Percentiles rank a stretch among this genome's conserved stretches.
These are phyloP conservation scores for Byssochlamys sp. DNA, from an alignment of 2,329 filamentous ascomycete genomes.

Conservation along the genomic window DNA sequence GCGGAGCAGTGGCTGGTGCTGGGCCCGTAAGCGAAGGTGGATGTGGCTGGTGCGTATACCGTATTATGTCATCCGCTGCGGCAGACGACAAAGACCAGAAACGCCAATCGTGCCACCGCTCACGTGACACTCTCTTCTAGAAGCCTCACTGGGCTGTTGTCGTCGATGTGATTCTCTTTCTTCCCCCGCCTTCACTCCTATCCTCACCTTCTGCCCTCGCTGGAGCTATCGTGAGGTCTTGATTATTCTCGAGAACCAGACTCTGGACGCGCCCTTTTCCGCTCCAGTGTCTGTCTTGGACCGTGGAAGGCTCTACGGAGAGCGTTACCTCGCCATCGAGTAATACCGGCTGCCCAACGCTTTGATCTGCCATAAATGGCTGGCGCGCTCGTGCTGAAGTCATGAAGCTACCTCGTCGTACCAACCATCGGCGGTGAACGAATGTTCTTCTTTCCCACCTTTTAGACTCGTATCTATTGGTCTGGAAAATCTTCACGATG, in stretches of 20 bases:
- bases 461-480: conserved; percentile 1
- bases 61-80: conserved; percentile 9
- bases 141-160: conserved; percentile 13
- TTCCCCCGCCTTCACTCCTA: conserved; percentile 5
- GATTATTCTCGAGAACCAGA: not conserved
- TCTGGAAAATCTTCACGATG: conserved; percentile 18
- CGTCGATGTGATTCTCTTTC: conserved; percentile 6
- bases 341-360: not conserved
- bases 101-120: not conserved
- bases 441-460: conserved; percentile 8
- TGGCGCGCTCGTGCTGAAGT: conserved; percentile 23
- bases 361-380: conserved; percentile 5
- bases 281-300: not conserved
- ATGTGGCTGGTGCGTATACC: conserved; percentile 17
- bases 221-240: not conserved
- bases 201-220: not conserved
- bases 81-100: not conserved
- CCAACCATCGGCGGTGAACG: conserved; percentile 31
- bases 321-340: not conserved
- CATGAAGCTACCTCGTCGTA: conserved; percentile 30
- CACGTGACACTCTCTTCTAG: conserved; percentile 13
- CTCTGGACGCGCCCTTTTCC: not conserved
- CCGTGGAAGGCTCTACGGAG: not conserved
- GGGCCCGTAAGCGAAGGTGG: conserved; percentile 26
- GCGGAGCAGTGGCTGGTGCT: conserved; percentile 24